A percentile compares a stretch with the other conserved stretches of the same genome.
Evolutionary conservation across 495 filamentous ascomycete genomes (phyloP).

Genomic region (Podospora australis): DNA sequence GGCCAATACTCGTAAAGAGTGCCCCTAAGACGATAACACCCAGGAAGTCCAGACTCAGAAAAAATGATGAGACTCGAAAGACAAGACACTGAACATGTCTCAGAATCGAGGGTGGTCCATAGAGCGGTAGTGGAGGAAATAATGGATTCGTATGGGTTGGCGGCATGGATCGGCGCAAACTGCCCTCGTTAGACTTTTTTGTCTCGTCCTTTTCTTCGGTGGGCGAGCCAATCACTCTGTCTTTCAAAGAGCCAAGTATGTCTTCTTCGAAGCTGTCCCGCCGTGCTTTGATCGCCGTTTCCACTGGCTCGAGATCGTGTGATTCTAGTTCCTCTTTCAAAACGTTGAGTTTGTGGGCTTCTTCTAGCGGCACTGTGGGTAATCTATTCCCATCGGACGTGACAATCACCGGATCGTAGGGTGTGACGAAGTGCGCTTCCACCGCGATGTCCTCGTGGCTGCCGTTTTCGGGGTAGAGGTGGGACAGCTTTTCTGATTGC

Average conservation of each 20-base stretch:
- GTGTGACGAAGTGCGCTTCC: slow-evolving; percentile 60
- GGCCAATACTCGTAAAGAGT: slow-evolving; percentile 53
- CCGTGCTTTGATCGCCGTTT: slow-evolving; percentile 17
- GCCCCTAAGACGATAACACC: slow-evolving; percentile 68
- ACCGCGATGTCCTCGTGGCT: slow-evolving; percentile 44
- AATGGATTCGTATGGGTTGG: slow-evolving; percentile 69
- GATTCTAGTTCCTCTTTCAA: slow-evolving; percentile 47
- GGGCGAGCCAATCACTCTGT: slow-evolving; percentile 13
- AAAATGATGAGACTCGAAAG: slow-evolving; percentile 59
- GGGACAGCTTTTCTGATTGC: slow-evolving; percentile 57
- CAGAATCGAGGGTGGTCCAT: slow-evolving; percentile 63
- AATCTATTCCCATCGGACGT: slow-evolving; percentile 58
- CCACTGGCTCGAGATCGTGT: slow-evolving; percentile 5
- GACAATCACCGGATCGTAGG: slow-evolving; percentile 62
- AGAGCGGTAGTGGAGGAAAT: slow-evolving; percentile 81
- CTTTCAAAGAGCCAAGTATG: background rate
- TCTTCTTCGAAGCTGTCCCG: slow-evolving; percentile 10
- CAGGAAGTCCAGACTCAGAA: slow-evolving; percentile 72
- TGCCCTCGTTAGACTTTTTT: slow-evolving; percentile 26
- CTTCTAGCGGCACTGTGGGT: slow-evolving; percentile 56
- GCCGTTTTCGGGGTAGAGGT: slow-evolving; percentile 25
- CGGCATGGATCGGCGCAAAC: slow-evolving; percentile 41
- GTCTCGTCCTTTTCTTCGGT: slow-evolving; percentile 4
- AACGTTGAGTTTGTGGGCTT: slow-evolving; percentile 61
- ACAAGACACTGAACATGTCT: slow-evolving; percentile 56